phyloP scores from a whole-genome alignment of 345 rosid species.

The Euphorbia lathyris region DNA sequence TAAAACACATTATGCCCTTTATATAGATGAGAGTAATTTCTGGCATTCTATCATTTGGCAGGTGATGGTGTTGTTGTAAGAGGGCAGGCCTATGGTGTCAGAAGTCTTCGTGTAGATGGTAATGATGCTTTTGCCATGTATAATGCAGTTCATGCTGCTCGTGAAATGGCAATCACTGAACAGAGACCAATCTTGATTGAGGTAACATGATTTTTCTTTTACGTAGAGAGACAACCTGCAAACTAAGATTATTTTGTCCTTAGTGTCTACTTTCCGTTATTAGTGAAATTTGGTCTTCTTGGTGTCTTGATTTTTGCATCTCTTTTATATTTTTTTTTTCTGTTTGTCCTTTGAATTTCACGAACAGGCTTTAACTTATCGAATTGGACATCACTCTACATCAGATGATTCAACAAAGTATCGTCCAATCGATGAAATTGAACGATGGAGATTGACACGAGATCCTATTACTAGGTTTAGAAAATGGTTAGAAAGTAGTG shows the following conservation, averaged over 20 bases:
- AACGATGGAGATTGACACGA: conserved; percentile 57
- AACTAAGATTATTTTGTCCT: not conserved
- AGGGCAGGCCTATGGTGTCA: conserved; percentile 83
- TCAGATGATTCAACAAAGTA: conserved; percentile 94
- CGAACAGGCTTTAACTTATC: conserved; percentile 76
- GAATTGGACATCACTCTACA: conserved; percentile 88
- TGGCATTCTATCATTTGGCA: conserved; percentile 21
- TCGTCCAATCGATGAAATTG: conserved; percentile 67
- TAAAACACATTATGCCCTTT: not conserved
- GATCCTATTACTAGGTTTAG: conserved; percentile 65
- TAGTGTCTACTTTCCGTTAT: not conserved
- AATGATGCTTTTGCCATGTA: conserved; percentile 88
- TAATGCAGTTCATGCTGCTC: conserved; percentile 68
- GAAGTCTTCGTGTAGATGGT: conserved; percentile 88
- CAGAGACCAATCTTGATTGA: conserved; percentile 78
- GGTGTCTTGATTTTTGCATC: not conserved
- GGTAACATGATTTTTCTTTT: conserved; percentile 34
- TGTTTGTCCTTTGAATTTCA: not conserved
- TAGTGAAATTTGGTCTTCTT: not conserved
- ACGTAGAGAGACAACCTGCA: not conserved
- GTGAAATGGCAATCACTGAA: conserved; percentile 65
- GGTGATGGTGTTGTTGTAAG: conserved; percentile 84
- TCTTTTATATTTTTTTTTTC: not conserved
- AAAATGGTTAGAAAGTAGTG: conserved; percentile 67
- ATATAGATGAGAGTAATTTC: not conserved